These are phyloP conservation scores for Trichoderma gamsii DNA, from an alignment of 495 filamentous ascomycete species.

Conservation along the genomic window DNA sequence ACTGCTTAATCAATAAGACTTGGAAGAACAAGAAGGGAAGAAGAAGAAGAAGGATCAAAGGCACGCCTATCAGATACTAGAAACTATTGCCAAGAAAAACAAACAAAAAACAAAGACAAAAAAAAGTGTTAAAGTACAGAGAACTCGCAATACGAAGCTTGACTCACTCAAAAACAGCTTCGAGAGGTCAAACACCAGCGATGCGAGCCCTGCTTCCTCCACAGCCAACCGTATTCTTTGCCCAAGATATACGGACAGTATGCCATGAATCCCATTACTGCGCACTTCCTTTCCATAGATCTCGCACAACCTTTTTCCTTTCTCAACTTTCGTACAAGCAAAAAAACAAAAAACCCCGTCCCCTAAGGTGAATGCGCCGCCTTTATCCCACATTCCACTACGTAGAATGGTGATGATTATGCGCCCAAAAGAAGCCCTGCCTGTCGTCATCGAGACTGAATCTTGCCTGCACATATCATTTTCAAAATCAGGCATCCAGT, in stretches of 20 bases:
- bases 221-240: neutral
- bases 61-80: conserved; percentile 34
- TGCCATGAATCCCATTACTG: neutral
- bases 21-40: neutral
- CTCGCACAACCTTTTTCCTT: neutral
- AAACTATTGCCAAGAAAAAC: neutral
- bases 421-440: too few species aligned
- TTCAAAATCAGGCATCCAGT: too few species aligned
- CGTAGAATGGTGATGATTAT: too few species aligned
- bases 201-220: neutral
- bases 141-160: neutral
- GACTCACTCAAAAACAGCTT: neutral
- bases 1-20: neutral
- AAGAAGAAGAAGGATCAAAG: conserved; percentile 54
- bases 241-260: neutral
- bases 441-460: too few species aligned
- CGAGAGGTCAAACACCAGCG: neutral
- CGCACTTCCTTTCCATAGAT: neutral
- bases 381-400: too few species aligned
- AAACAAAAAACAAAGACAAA: neutral
- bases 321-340: neutral
- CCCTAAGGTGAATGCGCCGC: neutral
- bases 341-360: neutral
- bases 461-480: too few species aligned
- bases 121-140: conserved; percentile 2